phyloP scores from a whole-genome alignment of 2,329 filamentous ascomycete species.

The Ambrosiella cleistominuta region DNA sequence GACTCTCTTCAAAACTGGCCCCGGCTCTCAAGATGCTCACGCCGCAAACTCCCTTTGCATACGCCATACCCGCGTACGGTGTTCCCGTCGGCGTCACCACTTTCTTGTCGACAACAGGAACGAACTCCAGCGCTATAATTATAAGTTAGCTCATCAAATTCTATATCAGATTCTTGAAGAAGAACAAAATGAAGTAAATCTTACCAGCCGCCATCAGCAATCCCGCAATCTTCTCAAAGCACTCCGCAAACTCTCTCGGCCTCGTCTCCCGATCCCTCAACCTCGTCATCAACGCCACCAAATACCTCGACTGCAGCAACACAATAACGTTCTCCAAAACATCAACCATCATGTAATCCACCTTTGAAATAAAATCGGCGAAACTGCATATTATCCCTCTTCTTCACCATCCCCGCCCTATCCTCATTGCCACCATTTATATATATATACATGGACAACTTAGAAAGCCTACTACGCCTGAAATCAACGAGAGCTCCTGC shows the following conservation, averaged over 20 bases:
- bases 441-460: too few species aligned
- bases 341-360: too few species aligned
- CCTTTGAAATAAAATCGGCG: neutral
- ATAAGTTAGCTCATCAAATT: neutral
- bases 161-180: neutral
- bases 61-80: conserved; percentile 9
- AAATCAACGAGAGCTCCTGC: too few species aligned
- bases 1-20: conserved; percentile 18
- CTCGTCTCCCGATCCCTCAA: conserved; percentile 12
- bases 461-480: too few species aligned
- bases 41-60: conserved; percentile 17
- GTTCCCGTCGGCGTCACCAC: conserved; percentile 14
- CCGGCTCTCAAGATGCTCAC: conserved; percentile 20
- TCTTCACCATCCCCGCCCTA: too few species aligned
- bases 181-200: neutral
- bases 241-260: conserved; percentile 9
- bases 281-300: conserved; percentile 14
- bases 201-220: conserved; percentile 14
- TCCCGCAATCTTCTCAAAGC: conserved; percentile 11
- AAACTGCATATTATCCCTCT: neutral
- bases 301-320: conserved; percentile 13
- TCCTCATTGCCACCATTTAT: too few species aligned
- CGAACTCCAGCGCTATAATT: conserved; percentile 10
- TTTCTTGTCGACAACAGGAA: conserved; percentile 8
- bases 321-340: conserved; percentile 9